Conservation (phyloP, 2,329 filamentous ascomycete genomes). For the Aspergillus sp. region DNA sequence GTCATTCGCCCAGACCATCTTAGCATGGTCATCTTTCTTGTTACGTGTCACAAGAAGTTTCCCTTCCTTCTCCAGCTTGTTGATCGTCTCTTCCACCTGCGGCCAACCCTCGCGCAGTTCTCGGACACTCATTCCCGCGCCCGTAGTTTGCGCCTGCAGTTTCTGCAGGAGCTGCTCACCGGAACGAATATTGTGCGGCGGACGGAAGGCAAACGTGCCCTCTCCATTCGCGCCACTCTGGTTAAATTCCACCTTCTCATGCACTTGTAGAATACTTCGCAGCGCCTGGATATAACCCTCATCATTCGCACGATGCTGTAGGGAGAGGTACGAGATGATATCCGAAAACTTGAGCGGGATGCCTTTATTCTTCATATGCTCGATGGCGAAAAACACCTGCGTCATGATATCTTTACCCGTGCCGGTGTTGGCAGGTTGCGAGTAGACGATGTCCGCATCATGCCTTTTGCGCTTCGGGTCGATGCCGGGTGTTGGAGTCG, state of each 20-base stretch:
- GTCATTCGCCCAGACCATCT: slow-evolving; percentile 85
- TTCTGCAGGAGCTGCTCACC: slow-evolving; percentile 70
- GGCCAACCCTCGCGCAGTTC: slow-evolving; percentile 96
- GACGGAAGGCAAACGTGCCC: slow-evolving; percentile 75
- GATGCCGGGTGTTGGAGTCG: slow-evolving; percentile 24
- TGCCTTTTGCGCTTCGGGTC: slow-evolving; percentile 56
- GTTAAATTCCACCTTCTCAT: slow-evolving; percentile 56
- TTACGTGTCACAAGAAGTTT: slow-evolving; percentile 79
- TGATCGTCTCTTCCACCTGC: slow-evolving; percentile 70
- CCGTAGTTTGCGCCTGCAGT: slow-evolving; percentile 74
- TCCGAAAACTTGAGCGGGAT: slow-evolving; percentile 64
- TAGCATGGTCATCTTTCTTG: slow-evolving; percentile 83
- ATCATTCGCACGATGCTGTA: slow-evolving; percentile 56
- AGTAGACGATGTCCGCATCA: slow-evolving; percentile 54
- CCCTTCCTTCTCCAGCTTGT: slow-evolving; percentile 68
- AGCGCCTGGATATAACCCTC: slow-evolving; percentile 56
- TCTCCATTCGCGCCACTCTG: slow-evolving; percentile 56
- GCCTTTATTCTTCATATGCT: slow-evolving; percentile 68
- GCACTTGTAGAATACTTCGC: slow-evolving; percentile 60
- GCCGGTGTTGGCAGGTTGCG: slow-evolving; percentile 68
- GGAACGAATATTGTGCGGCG: slow-evolving; percentile 74
- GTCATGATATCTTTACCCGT: slow-evolving; percentile 77
- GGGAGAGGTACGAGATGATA: slow-evolving; percentile 72
- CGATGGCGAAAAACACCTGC: slow-evolving; percentile 78
- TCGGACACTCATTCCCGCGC: slow-evolving; percentile 73